Evolutionary conservation across 192 early-diverging fungal species (phyloP).

Genomic region (Helicostylum pulchrum): DNA sequence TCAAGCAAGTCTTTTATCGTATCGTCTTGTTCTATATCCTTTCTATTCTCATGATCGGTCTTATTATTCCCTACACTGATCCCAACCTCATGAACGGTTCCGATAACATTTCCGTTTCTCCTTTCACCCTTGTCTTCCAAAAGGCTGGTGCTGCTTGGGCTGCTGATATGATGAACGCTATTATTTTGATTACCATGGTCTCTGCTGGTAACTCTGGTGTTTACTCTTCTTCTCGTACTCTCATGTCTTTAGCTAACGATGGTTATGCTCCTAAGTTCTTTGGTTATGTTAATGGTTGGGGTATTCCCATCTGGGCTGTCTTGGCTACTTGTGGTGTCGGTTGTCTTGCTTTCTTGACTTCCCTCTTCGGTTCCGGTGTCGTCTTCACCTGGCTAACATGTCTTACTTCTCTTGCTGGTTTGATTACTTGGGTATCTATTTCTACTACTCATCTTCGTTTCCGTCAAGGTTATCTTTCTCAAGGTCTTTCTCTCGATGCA

Average conservation of each 20-base stretch:
- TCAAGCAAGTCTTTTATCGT: conserved; percentile 78
- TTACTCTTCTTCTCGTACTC: conserved; percentile 80
- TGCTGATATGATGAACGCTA: conserved; percentile 70
- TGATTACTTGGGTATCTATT: conserved; percentile 85
- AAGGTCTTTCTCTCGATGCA: conserved; percentile 58
- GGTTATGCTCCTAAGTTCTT: conserved; percentile 74
- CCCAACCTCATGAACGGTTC: conserved; percentile 50
- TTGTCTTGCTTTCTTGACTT: conserved; percentile 57
- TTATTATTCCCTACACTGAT: conserved; percentile 73
- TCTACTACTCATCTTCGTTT: conserved; percentile 80
- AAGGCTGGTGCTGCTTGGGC: conserved; percentile 60
- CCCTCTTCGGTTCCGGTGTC: conserved; percentile 63
- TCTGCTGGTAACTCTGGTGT: conserved; percentile 86
- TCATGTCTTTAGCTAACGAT: conserved; percentile 72
- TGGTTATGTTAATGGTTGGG: conserved; percentile 53
- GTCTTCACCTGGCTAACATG: conserved; percentile 68
- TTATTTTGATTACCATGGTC: conserved; percentile 63
- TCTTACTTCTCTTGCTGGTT: conserved; percentile 70
- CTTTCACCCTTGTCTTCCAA: conserved; percentile 67
- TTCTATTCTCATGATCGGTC: conserved; percentile 82
- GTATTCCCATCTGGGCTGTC: conserved; percentile 63
- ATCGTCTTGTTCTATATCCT: conserved; percentile 81
- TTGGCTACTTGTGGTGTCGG: conserved; percentile 64
- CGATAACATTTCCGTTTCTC: conserved; percentile 56
- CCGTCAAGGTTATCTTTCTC: conserved; percentile 69